A percentile compares a stretch with the other conserved stretches of the same genome.
phyloP scores from a whole-genome alignment of 441 rosid species.

The Isatis lusitanica region DNA sequence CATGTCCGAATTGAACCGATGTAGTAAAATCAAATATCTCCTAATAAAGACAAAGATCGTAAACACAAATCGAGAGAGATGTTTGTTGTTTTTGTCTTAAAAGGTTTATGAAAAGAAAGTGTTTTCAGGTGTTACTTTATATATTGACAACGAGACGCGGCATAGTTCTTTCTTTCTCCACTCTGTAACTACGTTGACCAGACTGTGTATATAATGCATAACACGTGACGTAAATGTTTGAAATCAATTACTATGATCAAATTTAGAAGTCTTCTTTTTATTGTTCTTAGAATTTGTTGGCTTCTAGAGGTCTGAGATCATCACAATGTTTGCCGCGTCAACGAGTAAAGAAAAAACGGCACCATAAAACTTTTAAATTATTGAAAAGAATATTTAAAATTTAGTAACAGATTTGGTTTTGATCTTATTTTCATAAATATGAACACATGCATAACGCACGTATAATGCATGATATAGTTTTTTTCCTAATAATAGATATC shows the following conservation, averaged over 20 bases:
- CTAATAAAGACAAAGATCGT: neutral
- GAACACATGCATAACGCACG: constrained; percentile 22
- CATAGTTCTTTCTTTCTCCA: neutral
- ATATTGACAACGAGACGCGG: constrained; percentile 31
- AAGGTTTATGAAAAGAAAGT: constrained; percentile 13
- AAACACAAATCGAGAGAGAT: constrained; percentile 7
- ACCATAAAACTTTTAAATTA: neutral
- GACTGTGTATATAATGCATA: constrained; percentile 9
- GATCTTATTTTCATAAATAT: constrained; percentile 11
- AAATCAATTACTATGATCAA: neutral
- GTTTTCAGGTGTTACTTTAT: constrained; percentile 24
- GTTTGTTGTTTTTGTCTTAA: constrained; percentile 9
- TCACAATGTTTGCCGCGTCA: constrained; percentile 24
- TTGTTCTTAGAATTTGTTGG: constrained; percentile 1
- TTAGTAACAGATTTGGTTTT: neutral
- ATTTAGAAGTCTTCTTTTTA: neutral
- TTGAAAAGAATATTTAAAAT: neutral
- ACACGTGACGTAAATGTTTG: constrained; percentile 25
- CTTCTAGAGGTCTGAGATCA: constrained; percentile 25
- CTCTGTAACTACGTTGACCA: constrained; percentile 24
- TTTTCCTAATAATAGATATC: neutral
- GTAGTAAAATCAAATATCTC: neutral
- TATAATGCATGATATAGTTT: constrained; percentile 3
- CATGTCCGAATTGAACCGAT: constrained; percentile 5
- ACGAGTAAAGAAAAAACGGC: constrained; percentile 1